Evolutionary conservation across 306 rosid genomes (phyloP).

Genomic region (Cucurbita ficifolia): DNA sequence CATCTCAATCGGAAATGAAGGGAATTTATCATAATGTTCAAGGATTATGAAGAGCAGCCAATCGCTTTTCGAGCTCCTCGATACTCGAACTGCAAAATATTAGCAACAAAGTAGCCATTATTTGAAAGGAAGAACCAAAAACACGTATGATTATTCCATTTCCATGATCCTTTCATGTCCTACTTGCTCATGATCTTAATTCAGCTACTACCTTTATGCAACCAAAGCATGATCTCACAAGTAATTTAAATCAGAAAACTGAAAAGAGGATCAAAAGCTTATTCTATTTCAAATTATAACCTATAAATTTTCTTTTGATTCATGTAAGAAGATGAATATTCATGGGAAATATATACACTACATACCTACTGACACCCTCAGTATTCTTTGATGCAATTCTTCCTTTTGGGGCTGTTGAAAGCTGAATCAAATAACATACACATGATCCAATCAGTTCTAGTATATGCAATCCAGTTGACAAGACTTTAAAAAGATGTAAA

Average conservation of each 20-base stretch:
- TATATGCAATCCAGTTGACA: not conserved
- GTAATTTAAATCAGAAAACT: not conserved
- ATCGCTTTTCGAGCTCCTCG: slow-evolving; percentile 77
- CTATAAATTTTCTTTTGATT: not conserved
- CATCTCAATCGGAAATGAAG: not conserved
- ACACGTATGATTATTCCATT: not conserved
- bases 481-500: not conserved
- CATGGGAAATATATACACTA: not conserved
- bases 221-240: not conserved
- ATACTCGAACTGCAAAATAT: slow-evolving; percentile 47
- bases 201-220: not conserved
- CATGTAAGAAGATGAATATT: not conserved
- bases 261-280: not conserved
- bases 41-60: slow-evolving; percentile 79
- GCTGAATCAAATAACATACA: slow-evolving; percentile 27
- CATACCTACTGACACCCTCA: slow-evolving; percentile 65
- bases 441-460: slow-evolving; percentile 23
- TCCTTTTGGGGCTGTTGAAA: slow-evolving; percentile 95
- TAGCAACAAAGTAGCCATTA: not conserved
- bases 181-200: not conserved
- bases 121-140: not conserved
- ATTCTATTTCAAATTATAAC: not conserved
- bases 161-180: not conserved
- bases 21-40: slow-evolving; percentile 15
- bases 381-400: slow-evolving; percentile 54